These are phyloP conservation scores for Globisporangium rhizosaccharum DNA, from an alignment of 352 stramenopile genomes.

Conservation along the genomic window DNA sequence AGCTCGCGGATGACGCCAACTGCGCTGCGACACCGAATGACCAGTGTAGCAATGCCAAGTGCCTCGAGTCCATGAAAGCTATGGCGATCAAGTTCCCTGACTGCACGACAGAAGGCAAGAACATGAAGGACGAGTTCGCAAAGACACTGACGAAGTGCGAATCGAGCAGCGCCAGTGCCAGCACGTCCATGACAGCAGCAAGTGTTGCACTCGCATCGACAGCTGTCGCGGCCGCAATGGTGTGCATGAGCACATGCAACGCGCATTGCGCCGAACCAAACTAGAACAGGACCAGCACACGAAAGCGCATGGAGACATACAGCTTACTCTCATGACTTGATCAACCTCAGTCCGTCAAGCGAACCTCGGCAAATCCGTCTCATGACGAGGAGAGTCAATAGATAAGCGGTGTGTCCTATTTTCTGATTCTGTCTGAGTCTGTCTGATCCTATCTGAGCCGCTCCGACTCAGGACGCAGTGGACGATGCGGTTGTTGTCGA, in stretches of 20 bases:
- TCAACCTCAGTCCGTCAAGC: too few relatives aligned
- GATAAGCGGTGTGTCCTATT: too few relatives aligned
- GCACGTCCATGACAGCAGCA: background rate
- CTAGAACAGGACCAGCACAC: too few relatives aligned
- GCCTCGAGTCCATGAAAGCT: background rate
- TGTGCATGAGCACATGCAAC: too few relatives aligned
- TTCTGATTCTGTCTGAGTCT: too few relatives aligned
- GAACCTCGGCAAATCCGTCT: too few relatives aligned
- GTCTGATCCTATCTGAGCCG: too few relatives aligned
- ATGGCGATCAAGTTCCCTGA: background rate
- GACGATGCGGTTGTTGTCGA: slow-evolving; percentile 1
- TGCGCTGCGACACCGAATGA: background rate
- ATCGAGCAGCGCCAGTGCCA: background rate
- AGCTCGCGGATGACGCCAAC: background rate
- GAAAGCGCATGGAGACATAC: too few relatives aligned
- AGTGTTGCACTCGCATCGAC: background rate
- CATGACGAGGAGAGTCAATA: too few relatives aligned
- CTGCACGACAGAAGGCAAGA: background rate
- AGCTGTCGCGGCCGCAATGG: background rate
- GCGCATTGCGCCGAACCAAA: too few relatives aligned
- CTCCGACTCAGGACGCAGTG: background rate
- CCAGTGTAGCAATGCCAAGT: background rate
- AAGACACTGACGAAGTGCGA: background rate
- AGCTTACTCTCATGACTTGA: too few relatives aligned
- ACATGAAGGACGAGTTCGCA: background rate